Base-by-base conservation (phyloP, 805 yeast genomes). In the Nakazawaea pomicola region DNA sequence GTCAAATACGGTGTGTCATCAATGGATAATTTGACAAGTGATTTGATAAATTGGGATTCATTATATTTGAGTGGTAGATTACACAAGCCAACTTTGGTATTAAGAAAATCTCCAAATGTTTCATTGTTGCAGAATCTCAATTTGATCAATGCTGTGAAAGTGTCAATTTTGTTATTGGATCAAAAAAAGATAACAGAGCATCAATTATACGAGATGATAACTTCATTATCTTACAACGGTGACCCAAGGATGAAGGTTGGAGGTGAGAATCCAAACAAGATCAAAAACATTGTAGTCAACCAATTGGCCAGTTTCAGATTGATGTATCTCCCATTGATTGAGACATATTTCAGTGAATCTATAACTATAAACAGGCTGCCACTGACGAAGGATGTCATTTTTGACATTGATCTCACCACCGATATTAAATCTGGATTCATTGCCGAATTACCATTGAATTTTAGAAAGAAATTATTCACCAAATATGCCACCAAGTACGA, bases 201-300 rank as follows among this genome's bases (percentile, higher is more conserved):
- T n/a, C 76, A 81, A 29, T 72, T 93, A 27, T 93, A 81, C 63
- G 77, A 75, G 53, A 80, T 78, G 48, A 83, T 93, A 34, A 82
- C 97, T 0, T 75, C 78, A 11, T 61, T 93, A 14, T 86, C 96
- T 16, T 93, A 93, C 56, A 64, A 79, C 58, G 99, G 99, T 15
- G 99, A 93, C 58, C 82, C 89, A 21, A 75, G 99, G 50, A 81
- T 88, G 74, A 67, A 71, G 32, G 65, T 90, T 21, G 86, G 87
- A 8, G 98, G 96, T 2, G 99, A 93, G 59, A 86, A 93, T 57
- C 96, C 97, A 4, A 71, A 80, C 51, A 93, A 93, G 60, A 85
- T 90, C 30, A 66, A 69, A 36, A 93, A 93, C 57, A 93, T 93
- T 46, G 98, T 93, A 3, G 58, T 62, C 9, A 83, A 83, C 57